Evolutionary conservation across 106 monocot genomes (phyloP).

Genomic region (Dendrobium officinale): DNA sequence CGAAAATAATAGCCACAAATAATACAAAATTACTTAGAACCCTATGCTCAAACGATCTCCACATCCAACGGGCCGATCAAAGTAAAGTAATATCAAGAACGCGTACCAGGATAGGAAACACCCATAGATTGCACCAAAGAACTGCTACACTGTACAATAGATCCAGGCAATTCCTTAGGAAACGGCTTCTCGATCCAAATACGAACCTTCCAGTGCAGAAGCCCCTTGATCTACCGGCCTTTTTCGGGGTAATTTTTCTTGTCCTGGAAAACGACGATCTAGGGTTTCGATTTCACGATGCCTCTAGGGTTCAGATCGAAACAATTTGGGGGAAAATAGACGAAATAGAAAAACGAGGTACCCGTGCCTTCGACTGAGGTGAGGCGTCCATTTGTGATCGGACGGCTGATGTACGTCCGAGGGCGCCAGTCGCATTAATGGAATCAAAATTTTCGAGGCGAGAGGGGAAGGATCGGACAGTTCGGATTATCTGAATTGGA

Average conservation of each 20-base stretch:
- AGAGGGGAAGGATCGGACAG: slow-evolving; percentile 6
- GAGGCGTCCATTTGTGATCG: slow-evolving; percentile 11
- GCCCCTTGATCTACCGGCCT: background rate
- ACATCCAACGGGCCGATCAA: background rate
- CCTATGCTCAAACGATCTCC: background rate
- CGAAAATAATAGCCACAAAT: background rate
- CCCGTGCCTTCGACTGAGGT: background rate
- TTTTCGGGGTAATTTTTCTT: slow-evolving; percentile 11
- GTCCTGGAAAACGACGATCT: slow-evolving; percentile 6
- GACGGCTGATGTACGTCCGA: background rate
- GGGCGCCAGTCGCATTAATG: background rate
- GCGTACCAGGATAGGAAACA: slow-evolving; percentile 6
- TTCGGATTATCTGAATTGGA: background rate
- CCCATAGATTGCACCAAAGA: slow-evolving; percentile 1
- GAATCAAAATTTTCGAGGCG: slow-evolving; percentile 9
- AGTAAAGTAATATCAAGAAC: slow-evolving; percentile 2
- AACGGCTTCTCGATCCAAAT: slow-evolving; percentile 5
- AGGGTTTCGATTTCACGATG: slow-evolving; percentile 17
- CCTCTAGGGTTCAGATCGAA: slow-evolving; percentile 15
- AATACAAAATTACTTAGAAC: slow-evolving; percentile 1
- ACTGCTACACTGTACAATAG: background rate
- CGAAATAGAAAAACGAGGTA: slow-evolving; percentile 5
- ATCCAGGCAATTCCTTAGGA: slow-evolving; percentile 9
- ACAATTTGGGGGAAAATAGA: slow-evolving; percentile 5
- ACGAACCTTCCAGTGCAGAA: background rate